These are phyloP conservation scores for Alloteropsis semialata DNA, from an alignment of 176 grass and related monocot species.

Conservation along the genomic window DNA sequence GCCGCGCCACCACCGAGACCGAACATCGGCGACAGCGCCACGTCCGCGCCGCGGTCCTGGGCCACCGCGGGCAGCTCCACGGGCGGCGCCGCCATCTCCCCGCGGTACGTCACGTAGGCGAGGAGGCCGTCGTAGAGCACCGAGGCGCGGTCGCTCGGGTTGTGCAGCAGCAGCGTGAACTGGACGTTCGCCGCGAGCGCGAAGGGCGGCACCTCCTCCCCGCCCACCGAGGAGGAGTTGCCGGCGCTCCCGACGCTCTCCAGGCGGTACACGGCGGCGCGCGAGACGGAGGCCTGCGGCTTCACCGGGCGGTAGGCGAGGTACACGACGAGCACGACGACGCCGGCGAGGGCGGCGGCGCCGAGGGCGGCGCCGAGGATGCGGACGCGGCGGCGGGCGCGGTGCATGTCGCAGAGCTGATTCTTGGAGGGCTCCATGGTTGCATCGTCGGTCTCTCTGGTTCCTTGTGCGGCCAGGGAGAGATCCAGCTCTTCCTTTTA, in stretches of 20 bases:
- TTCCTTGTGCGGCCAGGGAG: background rate
- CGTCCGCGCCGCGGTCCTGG: slow-evolving; percentile 49
- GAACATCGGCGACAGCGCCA: slow-evolving; percentile 43
- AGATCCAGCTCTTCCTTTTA: background rate
- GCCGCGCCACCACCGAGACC: slow-evolving; percentile 36
- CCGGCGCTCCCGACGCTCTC: background rate
- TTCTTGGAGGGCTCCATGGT: slow-evolving; percentile 31
- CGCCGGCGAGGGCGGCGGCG: slow-evolving; percentile 4
- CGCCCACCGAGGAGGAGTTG: background rate
- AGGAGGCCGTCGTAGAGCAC: slow-evolving; percentile 54
- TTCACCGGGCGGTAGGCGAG: slow-evolving; percentile 55
- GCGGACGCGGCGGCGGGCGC: background rate
- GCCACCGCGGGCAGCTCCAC: slow-evolving; percentile 34
- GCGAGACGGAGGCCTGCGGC: slow-evolving; percentile 51
- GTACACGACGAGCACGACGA: slow-evolving; percentile 41
- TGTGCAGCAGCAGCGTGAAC: slow-evolving; percentile 69
- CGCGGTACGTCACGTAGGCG: slow-evolving; percentile 52
- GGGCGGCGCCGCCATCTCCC: slow-evolving; percentile 50
- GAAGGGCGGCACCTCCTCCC: background rate
- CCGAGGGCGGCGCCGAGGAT: slow-evolving; percentile 13
- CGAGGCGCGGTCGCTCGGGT: slow-evolving; percentile 60
- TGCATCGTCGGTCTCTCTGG: background rate
- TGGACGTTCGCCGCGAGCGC: slow-evolving; percentile 20
- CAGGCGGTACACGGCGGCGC: slow-evolving; percentile 49
- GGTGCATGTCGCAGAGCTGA: slow-evolving; percentile 25